Conservation (phyloP, 306 rosid genomes). For the Lotus japonicus region DNA sequence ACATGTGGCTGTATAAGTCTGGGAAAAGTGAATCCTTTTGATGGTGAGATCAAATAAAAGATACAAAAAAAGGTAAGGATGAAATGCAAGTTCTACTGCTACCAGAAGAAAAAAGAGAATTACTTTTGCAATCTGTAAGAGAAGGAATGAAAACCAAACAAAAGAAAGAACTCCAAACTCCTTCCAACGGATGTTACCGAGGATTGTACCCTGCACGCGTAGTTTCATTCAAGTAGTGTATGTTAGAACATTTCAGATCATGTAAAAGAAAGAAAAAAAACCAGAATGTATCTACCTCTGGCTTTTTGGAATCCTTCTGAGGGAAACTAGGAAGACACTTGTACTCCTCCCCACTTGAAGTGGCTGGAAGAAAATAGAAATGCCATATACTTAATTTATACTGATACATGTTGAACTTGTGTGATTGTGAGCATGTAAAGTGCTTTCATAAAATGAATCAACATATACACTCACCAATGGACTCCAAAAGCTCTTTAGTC, state of each 20-base stretch:
- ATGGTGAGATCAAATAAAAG: not conserved
- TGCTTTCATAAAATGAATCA: not conserved
- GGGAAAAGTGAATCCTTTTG: not conserved
- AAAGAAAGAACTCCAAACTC: constrained; percentile 60
- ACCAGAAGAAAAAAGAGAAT: not conserved
- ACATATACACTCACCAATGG: constrained; percentile 46
- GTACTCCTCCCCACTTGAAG: constrained; percentile 44
- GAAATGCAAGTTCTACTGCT: not conserved
- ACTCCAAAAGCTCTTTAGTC: constrained; percentile 32
- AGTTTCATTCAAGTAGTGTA: not conserved
- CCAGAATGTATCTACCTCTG: constrained; percentile 32
- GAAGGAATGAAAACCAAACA: constrained; percentile 66
- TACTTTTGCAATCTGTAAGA: constrained; percentile 60
- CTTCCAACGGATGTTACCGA: constrained; percentile 60
- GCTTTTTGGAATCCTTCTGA: constrained; percentile 10
- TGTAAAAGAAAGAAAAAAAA: not conserved
- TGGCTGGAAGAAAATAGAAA: constrained; percentile 20
- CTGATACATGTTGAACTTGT: not conserved
- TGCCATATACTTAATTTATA: not conserved
- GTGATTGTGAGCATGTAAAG: not conserved
- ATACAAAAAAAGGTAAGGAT: not conserved
- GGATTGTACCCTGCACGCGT: constrained; percentile 36
- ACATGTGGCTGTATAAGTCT: constrained; percentile 51
- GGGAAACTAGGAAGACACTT: constrained; percentile 51
- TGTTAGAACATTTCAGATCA: not conserved